phyloP scores from a whole-genome alignment of 75 land plant genomes.

The Pinus tabuliformis region DNA sequence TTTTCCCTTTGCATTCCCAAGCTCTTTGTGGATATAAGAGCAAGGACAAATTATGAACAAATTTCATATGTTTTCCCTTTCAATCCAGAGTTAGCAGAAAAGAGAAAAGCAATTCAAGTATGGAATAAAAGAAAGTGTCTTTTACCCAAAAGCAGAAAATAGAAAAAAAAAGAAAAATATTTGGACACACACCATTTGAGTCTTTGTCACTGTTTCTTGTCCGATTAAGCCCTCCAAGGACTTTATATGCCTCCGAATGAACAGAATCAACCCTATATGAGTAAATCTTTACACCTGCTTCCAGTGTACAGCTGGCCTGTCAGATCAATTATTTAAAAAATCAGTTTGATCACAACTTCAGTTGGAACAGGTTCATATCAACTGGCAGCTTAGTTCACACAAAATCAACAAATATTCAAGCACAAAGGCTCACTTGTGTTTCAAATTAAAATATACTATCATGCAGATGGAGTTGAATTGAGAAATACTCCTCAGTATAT shows the following conservation, averaged over 20 bases:
- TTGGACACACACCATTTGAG: not conserved
- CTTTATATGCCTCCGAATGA: conserved; percentile 90
- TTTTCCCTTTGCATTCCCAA: not conserved
- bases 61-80: too few species aligned
- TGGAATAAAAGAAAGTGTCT: not conserved
- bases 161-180: not conserved
- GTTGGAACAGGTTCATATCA: not conserved
- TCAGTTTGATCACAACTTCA: not conserved
- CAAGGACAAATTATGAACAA: too few species aligned
- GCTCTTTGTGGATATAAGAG: not conserved
- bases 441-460: too few species aligned
- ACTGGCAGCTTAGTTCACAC: not conserved
- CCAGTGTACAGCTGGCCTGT: conserved; percentile 97
- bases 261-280: conserved; percentile 87
- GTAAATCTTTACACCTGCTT: conserved; percentile 97
- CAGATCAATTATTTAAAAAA: not conserved
- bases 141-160: not conserved
- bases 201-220: conserved; percentile 45
- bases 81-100: too few species aligned
- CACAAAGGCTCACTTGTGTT: not conserved
- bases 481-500: not conserved
- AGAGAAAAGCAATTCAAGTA: too few species aligned
- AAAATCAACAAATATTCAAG: not conserved
- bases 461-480: too few species aligned
- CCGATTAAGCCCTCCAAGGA: conserved; percentile 91